Evolutionary conservation across 371 early-diverging fungal species (phyloP).

Genomic region (Rhizopus sp.): DNA sequence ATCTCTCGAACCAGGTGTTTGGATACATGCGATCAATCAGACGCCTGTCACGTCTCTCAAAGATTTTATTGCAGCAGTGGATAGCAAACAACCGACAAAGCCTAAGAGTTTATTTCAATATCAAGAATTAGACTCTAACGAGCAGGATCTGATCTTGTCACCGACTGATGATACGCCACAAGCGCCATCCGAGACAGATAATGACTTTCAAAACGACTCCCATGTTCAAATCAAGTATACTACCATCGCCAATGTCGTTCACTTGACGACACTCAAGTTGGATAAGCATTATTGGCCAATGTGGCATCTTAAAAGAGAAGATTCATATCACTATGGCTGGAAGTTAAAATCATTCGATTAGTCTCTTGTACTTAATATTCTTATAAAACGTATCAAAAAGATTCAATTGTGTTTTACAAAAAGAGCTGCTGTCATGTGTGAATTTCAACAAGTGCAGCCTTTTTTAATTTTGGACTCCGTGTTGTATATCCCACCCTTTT

Average conservation of each 20-base stretch:
- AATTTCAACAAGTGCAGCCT: too few relatives aligned
- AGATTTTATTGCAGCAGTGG: slow-evolving; percentile 45
- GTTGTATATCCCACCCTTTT: too few relatives aligned
- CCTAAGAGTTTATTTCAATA: not conserved
- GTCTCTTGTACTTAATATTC: not conserved
- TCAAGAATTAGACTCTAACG: not conserved
- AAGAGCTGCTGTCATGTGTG: too few relatives aligned
- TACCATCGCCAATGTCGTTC: slow-evolving; percentile 45
- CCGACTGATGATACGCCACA: not conserved
- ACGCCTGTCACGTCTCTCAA: slow-evolving; percentile 41
- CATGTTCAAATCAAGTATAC: slow-evolving; percentile 71
- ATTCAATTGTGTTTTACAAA: too few relatives aligned
- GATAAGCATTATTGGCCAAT: slow-evolving; percentile 78
- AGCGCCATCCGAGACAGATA: slow-evolving; percentile 34
- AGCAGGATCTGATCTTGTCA: not conserved
- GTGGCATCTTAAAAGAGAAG: slow-evolving; percentile 60
- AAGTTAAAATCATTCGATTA: slow-evolving; percentile 5
- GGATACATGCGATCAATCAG: slow-evolving; percentile 69
- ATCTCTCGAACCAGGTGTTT: slow-evolving; percentile 59
- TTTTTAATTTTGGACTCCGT: too few relatives aligned
- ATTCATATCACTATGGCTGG: slow-evolving; percentile 53
- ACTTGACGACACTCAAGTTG: slow-evolving; percentile 60
- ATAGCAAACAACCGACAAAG: slow-evolving; percentile 18
- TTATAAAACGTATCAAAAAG: too few relatives aligned
- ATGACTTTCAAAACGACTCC: slow-evolving; percentile 22